Percentiles rank a stretch among this genome's conserved stretches.
phyloP scores from a whole-genome alignment of 2,329 filamentous ascomycete species.

The Plenodomus lindquistii region DNA sequence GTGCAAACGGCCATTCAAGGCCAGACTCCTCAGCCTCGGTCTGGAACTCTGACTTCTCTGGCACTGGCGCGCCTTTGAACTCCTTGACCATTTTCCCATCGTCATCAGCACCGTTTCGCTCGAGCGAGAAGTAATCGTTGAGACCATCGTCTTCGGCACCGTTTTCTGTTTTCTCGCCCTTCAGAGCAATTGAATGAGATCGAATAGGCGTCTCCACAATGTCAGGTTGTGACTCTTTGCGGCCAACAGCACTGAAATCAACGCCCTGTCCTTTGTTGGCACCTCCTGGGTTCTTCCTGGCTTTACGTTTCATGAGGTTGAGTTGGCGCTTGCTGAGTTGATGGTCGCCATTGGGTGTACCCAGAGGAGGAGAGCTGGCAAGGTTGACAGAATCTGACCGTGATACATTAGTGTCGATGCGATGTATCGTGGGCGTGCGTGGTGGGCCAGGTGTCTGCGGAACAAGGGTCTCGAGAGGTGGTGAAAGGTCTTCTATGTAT shows the following conservation, averaged over 20 bases:
- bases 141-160: constrained; percentile 54
- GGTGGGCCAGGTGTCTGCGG: constrained; percentile 43
- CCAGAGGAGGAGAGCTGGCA: constrained; percentile 50
- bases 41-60: constrained; percentile 85
- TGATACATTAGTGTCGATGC: constrained; percentile 56
- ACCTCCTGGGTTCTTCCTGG: constrained; percentile 85
- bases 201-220: constrained; percentile 57
- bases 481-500: constrained; percentile 83
- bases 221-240: constrained; percentile 63
- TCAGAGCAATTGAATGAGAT: constrained; percentile 55
- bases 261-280: constrained; percentile 89
- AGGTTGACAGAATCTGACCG: constrained; percentile 51
- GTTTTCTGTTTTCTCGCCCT: constrained; percentile 64
- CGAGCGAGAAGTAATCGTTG: constrained; percentile 87
- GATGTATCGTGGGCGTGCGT: constrained; percentile 44
- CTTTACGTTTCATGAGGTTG: constrained; percentile 91
- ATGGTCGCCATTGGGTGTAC: constrained; percentile 47
- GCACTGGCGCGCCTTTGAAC: constrained; percentile 81
- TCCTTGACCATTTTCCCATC: constrained; percentile 91
- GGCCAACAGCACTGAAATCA: constrained; percentile 73
- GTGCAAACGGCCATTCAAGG: constrained; percentile 89
- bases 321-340: constrained; percentile 86
- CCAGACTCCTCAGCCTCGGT: constrained; percentile 76
- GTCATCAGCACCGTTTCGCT: constrained; percentile 80
- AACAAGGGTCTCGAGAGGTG: constrained; percentile 63